Evolutionary conservation across 164 flowering plant species (phyloP).

Genomic region (Cinnamomum micranthum): DNA sequence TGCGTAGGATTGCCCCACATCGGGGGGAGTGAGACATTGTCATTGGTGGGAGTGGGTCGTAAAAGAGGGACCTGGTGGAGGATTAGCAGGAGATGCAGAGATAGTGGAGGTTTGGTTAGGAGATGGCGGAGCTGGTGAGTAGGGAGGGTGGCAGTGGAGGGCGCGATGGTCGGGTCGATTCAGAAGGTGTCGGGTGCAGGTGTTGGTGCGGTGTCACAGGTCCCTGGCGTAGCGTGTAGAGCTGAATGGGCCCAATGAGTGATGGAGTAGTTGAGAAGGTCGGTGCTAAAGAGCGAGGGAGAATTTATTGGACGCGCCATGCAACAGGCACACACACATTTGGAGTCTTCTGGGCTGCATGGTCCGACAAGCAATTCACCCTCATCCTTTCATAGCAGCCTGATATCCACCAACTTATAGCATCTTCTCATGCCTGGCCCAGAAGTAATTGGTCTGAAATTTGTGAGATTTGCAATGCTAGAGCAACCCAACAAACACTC

Average conservation of each 20-base stretch:
- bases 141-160: neutral
- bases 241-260: neutral
- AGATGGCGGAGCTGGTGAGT: slow-evolving; percentile 4
- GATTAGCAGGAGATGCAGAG: slow-evolving; percentile 13
- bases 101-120: slow-evolving; percentile 4
- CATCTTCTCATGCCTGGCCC: slow-evolving; percentile 35
- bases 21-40: neutral
- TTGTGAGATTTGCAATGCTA: slow-evolving; percentile 37
- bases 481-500: slow-evolving; percentile 48
- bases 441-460: slow-evolving; percentile 57
- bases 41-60: neutral
- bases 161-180: slow-evolving; percentile 3
- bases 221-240: too few relatives aligned
- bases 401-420: slow-evolving; percentile 13
- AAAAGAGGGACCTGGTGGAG: neutral
- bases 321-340: slow-evolving; percentile 34
- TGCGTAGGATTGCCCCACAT: neutral
- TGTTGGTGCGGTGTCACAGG: too few relatives aligned
- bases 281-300: too few relatives aligned
- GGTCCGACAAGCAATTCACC: slow-evolving; percentile 45
- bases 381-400: slow-evolving; percentile 30
- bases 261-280: slow-evolving; percentile 13
- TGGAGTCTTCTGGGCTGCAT: slow-evolving; percentile 40
- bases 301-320: slow-evolving; percentile 48
- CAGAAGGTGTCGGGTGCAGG: neutral